Evolutionary conservation across 2,329 filamentous ascomycete genomes (phyloP).

Genomic region (Septoria linicola): DNA sequence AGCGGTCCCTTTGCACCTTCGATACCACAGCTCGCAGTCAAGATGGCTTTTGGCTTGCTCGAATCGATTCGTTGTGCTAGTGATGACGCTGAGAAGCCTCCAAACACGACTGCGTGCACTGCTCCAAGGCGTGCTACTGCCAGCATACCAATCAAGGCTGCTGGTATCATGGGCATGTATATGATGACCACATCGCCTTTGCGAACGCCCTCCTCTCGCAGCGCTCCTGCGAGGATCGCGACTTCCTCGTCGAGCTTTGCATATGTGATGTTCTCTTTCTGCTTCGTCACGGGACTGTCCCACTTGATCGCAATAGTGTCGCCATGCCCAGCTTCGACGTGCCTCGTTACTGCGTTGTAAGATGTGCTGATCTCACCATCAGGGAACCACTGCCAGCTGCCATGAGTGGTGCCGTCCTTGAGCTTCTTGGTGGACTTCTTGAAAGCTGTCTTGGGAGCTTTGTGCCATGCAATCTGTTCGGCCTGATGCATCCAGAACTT

Average conservation of each 20-base stretch:
- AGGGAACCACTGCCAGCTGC: slow-evolving; percentile 87
- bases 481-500: slow-evolving; percentile 51
- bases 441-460: slow-evolving; percentile 65
- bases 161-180: slow-evolving; percentile 97
- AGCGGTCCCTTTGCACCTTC: slow-evolving; percentile 79
- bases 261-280: slow-evolving; percentile 74
- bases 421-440: slow-evolving; percentile 62
- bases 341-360: slow-evolving; percentile 80
- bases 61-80: slow-evolving; percentile 87
- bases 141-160: slow-evolving; percentile 80
- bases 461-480: slow-evolving; percentile 76
- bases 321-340: slow-evolving; percentile 78
- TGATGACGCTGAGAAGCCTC: slow-evolving; percentile 78
- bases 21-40: slow-evolving; percentile 90
- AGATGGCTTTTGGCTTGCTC: slow-evolving; percentile 69
- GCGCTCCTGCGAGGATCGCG: slow-evolving; percentile 74
- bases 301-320: slow-evolving; percentile 74
- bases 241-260: slow-evolving; percentile 73
- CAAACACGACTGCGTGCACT: slow-evolving; percentile 89
- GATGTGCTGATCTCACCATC: slow-evolving; percentile 86
- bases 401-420: slow-evolving; percentile 61
- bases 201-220: slow-evolving; percentile 76
- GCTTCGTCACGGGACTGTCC: slow-evolving; percentile 79
- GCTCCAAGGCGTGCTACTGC: slow-evolving; percentile 79
- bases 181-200: slow-evolving; percentile 85